Conservation (phyloP, 345 rosid genomes). For the Dovyalis caffra region DNA sequence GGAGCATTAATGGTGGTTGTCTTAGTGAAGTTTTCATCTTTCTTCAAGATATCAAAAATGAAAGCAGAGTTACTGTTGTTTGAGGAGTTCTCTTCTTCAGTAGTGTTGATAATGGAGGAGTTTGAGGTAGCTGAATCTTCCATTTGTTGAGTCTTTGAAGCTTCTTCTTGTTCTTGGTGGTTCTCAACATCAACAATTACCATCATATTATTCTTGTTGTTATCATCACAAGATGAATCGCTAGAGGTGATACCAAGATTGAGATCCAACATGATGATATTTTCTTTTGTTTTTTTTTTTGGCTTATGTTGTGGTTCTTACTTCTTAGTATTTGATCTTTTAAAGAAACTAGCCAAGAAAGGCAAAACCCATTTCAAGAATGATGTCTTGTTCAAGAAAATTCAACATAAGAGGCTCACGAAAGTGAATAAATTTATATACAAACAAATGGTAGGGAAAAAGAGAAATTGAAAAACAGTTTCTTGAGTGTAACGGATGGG, state of each 20-base stretch:
- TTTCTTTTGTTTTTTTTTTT: not conserved
- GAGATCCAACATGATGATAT: conserved; percentile 56
- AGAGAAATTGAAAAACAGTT: not conserved
- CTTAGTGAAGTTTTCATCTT: not conserved
- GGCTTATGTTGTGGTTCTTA: not conserved
- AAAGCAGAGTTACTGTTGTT: conserved; percentile 30
- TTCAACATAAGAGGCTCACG: not conserved
- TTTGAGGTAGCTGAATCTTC: conserved; percentile 50
- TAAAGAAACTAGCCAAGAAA: not conserved
- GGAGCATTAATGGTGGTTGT: not conserved
- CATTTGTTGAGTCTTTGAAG: conserved; percentile 17
- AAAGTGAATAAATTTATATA: not conserved
- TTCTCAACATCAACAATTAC: not conserved
- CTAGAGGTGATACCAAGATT: conserved; percentile 47
- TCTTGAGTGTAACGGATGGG: conserved; percentile 25
- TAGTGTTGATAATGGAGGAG: conserved; percentile 45
- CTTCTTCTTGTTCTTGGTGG: not conserved
- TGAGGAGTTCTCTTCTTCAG: conserved; percentile 43
- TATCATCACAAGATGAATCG: conserved; percentile 28
- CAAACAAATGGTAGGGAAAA: not conserved
- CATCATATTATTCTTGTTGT: not conserved
- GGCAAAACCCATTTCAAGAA: conserved; percentile 3
- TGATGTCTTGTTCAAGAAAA: not conserved
- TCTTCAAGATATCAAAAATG: conserved; percentile 46
- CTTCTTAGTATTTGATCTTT: not conserved